Conservation (phyloP, 2,329 filamentous ascomycete genomes). For the Cladosporium halotolerans region DNA sequence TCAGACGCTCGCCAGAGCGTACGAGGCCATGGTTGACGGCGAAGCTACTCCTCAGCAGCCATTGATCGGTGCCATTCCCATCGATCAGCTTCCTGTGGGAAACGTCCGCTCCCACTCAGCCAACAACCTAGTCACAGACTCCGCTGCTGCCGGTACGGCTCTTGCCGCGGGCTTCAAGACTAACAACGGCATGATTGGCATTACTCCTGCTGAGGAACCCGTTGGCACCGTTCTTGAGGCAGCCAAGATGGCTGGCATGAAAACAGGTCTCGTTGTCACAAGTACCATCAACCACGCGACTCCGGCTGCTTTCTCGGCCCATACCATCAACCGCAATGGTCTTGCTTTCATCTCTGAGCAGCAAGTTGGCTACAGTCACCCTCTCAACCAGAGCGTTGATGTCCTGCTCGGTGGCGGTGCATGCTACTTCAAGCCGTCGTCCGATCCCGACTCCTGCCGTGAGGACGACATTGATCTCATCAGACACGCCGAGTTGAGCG, state of each 20-base stretch:
- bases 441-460: slow-evolving; percentile 33
- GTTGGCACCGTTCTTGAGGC: slow-evolving; percentile 38
- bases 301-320: slow-evolving; percentile 31
- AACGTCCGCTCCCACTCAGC: slow-evolving; percentile 21
- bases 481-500: slow-evolving; percentile 29
- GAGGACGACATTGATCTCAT: slow-evolving; percentile 34
- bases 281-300: slow-evolving; percentile 36
- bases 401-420: slow-evolving; percentile 37
- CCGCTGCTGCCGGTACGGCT: slow-evolving; percentile 37
- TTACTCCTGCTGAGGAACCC: slow-evolving; percentile 29
- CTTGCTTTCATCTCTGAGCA: slow-evolving; percentile 36
- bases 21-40: slow-evolving; percentile 2
- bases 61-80: neutral
- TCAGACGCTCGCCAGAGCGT: slow-evolving; percentile 11
- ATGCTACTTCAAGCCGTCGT: slow-evolving; percentile 38
- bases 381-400: slow-evolving; percentile 35
- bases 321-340: slow-evolving; percentile 30
- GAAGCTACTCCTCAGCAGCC: slow-evolving; percentile 12
- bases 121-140: slow-evolving; percentile 37
- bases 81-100: slow-evolving; percentile 25
- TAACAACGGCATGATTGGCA: slow-evolving; percentile 34
- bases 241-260: slow-evolving; percentile 35
- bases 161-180: slow-evolving; percentile 37
- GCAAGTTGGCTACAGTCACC: slow-evolving; percentile 36
- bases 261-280: slow-evolving; percentile 39